Evolutionary conservation across 1,284 basidiomycete species (phyloP), one percentile per base, ranked within the genome.

Genomic region (Irpex sp.): DNA sequence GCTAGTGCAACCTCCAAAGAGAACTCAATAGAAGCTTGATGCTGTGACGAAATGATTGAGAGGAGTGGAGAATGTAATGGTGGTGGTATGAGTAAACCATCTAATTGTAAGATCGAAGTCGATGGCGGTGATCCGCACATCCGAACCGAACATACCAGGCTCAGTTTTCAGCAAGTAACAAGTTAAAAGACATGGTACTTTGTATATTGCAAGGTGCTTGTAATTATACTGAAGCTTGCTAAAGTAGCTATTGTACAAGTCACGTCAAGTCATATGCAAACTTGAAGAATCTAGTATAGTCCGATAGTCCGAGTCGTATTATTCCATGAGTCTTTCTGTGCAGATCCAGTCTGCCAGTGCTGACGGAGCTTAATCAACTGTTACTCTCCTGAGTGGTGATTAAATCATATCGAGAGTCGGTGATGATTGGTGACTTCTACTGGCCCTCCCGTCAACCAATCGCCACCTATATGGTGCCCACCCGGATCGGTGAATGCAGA

Each of bases 211-310:
- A 7, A 13, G 26, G 26, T 26, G 34, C 2, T 56, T 4, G 26
- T 56, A 56, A 3, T 34, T 5, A 52, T 26, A 52, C 4, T 47
- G 44, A 47, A 26, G 26, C 51, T 52, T 52, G 19, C 19, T 52
- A 52, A 52, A 26, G 36, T 49, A 49, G 40, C 38, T 40, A 58
- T 62, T n/a, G 61, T 58, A 62, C 47, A 52, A 37, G 48, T 56
- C 58, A 62, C 61, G 61, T 62, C 61, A 62, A 54, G 26, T 26
- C 26, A 26, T 26, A 26, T 26, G 26, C 26, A 26, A 26, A 26
- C 26, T 26, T 4, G 26, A 26, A 26, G 26, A 26, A 26, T 26
- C 26, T 26, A 44, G 8, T 44, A 44, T 11, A 3, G 11, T 44
- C 40, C 13, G 36, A 4, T 58, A 52, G 6, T 17, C 21, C 57